phyloP scores from a whole-genome alignment of 192 early-diverging fungal species.

The Coemansia sp. region DNA sequence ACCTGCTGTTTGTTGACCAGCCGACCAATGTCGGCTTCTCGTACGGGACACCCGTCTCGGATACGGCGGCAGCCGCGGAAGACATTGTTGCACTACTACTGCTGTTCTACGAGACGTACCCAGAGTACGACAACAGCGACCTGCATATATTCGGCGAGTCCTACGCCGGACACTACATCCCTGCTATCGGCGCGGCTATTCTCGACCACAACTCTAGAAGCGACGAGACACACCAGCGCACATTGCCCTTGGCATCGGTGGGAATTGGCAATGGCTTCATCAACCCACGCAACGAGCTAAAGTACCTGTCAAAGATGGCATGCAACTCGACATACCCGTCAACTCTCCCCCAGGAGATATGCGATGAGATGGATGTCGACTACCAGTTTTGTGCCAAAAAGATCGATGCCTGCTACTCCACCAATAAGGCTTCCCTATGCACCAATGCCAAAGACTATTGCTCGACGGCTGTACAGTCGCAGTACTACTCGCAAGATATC shows the following conservation, averaged over 20 bases:
- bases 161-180: slow-evolving; percentile 87
- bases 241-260: slow-evolving; percentile 56
- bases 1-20: slow-evolving; percentile 75
- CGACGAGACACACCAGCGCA: background rate
- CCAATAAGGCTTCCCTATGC: background rate
- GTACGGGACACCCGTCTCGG: slow-evolving; percentile 64
- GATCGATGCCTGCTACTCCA: background rate
- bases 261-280: slow-evolving; percentile 88
- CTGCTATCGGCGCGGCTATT: slow-evolving; percentile 73
- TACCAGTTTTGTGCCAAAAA: slow-evolving; percentile 1
- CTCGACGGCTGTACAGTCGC: background rate
- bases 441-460: background rate
- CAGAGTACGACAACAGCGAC: slow-evolving; percentile 59
- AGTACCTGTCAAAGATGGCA: slow-evolving; percentile 67
- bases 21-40: slow-evolving; percentile 86
- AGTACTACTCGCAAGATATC: slow-evolving; percentile 37
- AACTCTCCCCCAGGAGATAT: slow-evolving; percentile 59
- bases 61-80: slow-evolving; percentile 62
- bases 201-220: slow-evolving; percentile 57
- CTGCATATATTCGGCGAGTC: slow-evolving; percentile 88
- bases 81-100: slow-evolving; percentile 86
- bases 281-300: slow-evolving; percentile 73
- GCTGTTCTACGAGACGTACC: slow-evolving; percentile 75
- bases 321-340: slow-evolving; percentile 67
- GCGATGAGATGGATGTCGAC: slow-evolving; percentile 56